phyloP scores from a whole-genome alignment of 2,329 filamentous ascomycete genomes.

The Penicillium sp. region DNA sequence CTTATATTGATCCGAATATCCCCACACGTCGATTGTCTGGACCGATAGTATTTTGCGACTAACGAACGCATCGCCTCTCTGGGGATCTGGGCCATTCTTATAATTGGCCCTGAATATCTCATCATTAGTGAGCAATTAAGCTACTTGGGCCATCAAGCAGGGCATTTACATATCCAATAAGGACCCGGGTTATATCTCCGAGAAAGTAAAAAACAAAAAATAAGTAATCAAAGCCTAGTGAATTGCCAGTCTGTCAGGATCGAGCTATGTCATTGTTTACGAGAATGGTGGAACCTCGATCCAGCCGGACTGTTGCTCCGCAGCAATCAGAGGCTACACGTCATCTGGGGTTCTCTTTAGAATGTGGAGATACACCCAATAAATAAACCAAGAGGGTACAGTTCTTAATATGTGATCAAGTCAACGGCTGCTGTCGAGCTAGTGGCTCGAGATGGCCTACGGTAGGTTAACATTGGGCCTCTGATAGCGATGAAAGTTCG shows the following conservation, averaged over 20 bases:
- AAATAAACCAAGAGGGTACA: background rate
- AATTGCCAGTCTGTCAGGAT: constrained; percentile 10
- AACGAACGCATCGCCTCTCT: background rate
- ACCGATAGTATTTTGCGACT: background rate
- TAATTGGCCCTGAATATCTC: constrained; percentile 18
- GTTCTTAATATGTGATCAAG: background rate
- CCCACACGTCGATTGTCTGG: background rate
- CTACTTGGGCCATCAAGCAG: background rate
- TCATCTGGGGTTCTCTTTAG: constrained; percentile 24
- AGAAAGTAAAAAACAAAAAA: constrained; percentile 1
- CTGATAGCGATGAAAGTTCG: background rate
- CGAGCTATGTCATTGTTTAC: constrained; percentile 18
- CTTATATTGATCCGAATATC: constrained; percentile 6
- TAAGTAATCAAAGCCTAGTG: too few relatives aligned
- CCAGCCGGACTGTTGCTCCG: constrained; percentile 26
- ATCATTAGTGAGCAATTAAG: constrained; percentile 19
- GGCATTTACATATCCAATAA: background rate
- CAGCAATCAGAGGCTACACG: constrained; percentile 25
- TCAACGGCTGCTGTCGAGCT: background rate
- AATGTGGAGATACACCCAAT: constrained; percentile 24
- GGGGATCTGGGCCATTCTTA: constrained; percentile 22
- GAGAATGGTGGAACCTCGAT: constrained; percentile 18
- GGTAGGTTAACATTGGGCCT: background rate
- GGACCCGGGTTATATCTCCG: constrained; percentile 24
- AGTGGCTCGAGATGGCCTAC: background rate